These are phyloP conservation scores for Tricholoma sp. DNA, from an alignment of 768 basidiomycete genomes.

Conservation along the genomic window DNA sequence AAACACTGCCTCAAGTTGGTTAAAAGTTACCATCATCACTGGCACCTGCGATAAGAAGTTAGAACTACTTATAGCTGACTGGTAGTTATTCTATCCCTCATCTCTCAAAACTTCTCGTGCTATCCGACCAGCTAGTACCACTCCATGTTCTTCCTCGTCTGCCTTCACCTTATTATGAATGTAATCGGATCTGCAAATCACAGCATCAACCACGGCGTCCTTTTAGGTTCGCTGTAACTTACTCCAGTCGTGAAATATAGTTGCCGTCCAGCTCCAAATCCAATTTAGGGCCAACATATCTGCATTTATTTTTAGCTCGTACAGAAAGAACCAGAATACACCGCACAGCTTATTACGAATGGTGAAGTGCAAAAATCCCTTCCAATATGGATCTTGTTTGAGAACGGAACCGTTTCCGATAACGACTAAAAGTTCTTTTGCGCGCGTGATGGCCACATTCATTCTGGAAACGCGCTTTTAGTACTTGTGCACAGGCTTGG, in stretches of 20 bases:
- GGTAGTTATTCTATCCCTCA: background rate
- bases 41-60: too few relatives aligned
- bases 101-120: slow-evolving; percentile 28
- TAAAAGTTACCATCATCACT: background rate
- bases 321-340: background rate
- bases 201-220: background rate
- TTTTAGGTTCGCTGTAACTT: slow-evolving; percentile 10
- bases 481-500: background rate
- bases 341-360: slow-evolving; percentile 42
- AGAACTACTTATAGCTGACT: too few relatives aligned
- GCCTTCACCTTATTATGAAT: background rate
- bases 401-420: slow-evolving; percentile 40
- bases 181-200: background rate
- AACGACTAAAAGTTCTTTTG: slow-evolving; percentile 46
- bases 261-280: slow-evolving; percentile 41
- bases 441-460: slow-evolving; percentile 53
- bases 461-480: slow-evolving; percentile 26
- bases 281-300: slow-evolving; percentile 41
- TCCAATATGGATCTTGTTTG: slow-evolving; percentile 45
- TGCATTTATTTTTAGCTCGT: slow-evolving; percentile 10
- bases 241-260: slow-evolving; percentile 46
- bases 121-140: slow-evolving; percentile 27
- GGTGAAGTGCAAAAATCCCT: slow-evolving; percentile 43
- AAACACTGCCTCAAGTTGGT: slow-evolving; percentile 1
- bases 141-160: slow-evolving; percentile 27